These are phyloP conservation scores for Hibiscus mutabilis DNA, from an alignment of 345 rosid genomes.

Conservation along the genomic window DNA sequence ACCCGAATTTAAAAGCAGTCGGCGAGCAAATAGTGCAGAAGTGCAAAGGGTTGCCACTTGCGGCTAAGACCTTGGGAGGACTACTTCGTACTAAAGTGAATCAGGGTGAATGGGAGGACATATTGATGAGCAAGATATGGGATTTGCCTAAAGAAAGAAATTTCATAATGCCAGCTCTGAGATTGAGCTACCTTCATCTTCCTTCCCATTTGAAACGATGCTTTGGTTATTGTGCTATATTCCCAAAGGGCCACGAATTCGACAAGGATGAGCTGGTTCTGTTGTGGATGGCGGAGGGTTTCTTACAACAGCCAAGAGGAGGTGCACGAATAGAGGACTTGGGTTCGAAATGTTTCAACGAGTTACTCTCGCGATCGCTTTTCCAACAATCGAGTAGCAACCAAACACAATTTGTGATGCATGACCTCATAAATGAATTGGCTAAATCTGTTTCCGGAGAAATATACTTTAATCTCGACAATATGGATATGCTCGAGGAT, in stretches of 20 bases:
- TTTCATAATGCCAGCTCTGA: slow-evolving; percentile 10
- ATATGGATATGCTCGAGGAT: slow-evolving; percentile 1
- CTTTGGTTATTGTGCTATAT: slow-evolving; percentile 15
- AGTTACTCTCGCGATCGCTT: neutral
- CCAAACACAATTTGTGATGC: slow-evolving; percentile 1
- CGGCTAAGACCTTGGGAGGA: slow-evolving; percentile 22
- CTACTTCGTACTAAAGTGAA: slow-evolving; percentile 6
- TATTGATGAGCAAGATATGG: slow-evolving; percentile 25
- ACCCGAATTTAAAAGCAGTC: neutral
- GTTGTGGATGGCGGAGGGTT: slow-evolving; percentile 30
- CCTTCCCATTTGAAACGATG: slow-evolving; percentile 23
- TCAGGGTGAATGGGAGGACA: slow-evolving; percentile 5
- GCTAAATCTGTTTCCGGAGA: slow-evolving; percentile 11
- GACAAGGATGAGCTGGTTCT: slow-evolving; percentile 12
- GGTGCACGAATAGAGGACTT: neutral
- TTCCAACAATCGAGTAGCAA: slow-evolving; percentile 6
- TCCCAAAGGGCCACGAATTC: slow-evolving; percentile 14
- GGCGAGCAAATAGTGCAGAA: slow-evolving; percentile 8
- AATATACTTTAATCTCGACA: slow-evolving; percentile 5
- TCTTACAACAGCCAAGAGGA: neutral
- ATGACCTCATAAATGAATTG: slow-evolving; percentile 20
- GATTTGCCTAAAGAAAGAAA: slow-evolving; percentile 9
- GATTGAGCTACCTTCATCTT: slow-evolving; percentile 22
- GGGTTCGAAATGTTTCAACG: neutral
- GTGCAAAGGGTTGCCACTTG: slow-evolving; percentile 31